phyloP scores from a whole-genome alignment of 2,329 filamentous ascomycete species.

The Thelonectria blattea region DNA sequence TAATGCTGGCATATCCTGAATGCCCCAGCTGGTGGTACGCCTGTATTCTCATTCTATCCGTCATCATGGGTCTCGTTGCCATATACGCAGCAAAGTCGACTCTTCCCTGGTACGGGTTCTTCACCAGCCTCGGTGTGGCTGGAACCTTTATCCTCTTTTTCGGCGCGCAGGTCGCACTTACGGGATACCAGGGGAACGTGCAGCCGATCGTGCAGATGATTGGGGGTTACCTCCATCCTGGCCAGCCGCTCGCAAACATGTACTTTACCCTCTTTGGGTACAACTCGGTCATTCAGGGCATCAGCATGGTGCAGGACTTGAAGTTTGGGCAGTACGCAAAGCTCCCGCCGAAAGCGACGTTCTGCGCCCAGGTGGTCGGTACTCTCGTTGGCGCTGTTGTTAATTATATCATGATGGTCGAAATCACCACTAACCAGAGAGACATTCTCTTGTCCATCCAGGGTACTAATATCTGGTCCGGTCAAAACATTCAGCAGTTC shows the following conservation, averaged over 20 bases:
- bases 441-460: neutral
- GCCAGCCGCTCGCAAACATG: conserved; percentile 27
- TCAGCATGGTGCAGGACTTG: neutral
- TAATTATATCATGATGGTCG: conserved; percentile 4
- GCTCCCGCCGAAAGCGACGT: conserved; percentile 8
- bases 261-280: conserved; percentile 26
- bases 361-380: neutral
- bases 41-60: neutral
- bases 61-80: conserved; percentile 9
- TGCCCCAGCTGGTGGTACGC: conserved; percentile 25
- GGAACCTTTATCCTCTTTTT: conserved; percentile 47
- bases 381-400: neutral
- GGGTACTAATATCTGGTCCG: conserved; percentile 1
- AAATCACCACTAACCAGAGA: neutral
- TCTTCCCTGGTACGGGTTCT: conserved; percentile 48
- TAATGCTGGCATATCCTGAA: conserved; percentile 27
- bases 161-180: conserved; percentile 38
- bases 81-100: conserved; percentile 38
- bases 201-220: conserved; percentile 28
- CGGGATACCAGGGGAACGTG: conserved; percentile 18
- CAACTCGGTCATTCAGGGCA: conserved; percentile 3
- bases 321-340: neutral
- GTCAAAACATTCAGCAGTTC: neutral
- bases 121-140: conserved; percentile 46
- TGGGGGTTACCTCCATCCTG: conserved; percentile 24